These are phyloP conservation scores for Trichoderma semiorbis DNA, from an alignment of 2,329 filamentous ascomycete genomes.

Conservation along the genomic window DNA sequence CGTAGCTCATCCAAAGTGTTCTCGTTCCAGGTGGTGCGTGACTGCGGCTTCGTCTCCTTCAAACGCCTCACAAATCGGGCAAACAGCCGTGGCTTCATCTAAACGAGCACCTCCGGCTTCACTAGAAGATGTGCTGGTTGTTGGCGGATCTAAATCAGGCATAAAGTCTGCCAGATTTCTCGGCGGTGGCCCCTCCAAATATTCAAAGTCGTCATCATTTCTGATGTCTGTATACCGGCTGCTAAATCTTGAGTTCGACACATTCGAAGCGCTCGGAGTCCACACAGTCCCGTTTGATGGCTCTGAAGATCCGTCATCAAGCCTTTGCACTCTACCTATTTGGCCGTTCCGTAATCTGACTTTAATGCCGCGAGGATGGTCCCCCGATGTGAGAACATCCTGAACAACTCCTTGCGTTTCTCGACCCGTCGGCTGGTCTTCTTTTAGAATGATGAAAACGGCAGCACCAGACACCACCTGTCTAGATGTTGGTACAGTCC, in stretches of 20 bases:
- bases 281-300: constrained; percentile 9
- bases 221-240: constrained; percentile 35
- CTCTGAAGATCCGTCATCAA: constrained; percentile 35
- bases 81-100: constrained; percentile 35
- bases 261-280: not conserved
- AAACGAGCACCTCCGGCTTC: not conserved
- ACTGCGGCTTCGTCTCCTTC: constrained; percentile 67
- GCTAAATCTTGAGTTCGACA: constrained; percentile 26
- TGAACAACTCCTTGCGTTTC: constrained; percentile 65
- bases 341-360: constrained; percentile 68
- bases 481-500: constrained; percentile 43
- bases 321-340: constrained; percentile 69
- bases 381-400: constrained; percentile 66
- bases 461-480: constrained; percentile 58
- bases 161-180: constrained; percentile 45
- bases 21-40: constrained; percentile 57
- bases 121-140: not conserved
- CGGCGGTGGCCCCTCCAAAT: constrained; percentile 37
- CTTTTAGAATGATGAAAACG: constrained; percentile 73
- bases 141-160: constrained; percentile 30
- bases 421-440: constrained; percentile 70
- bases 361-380: constrained; percentile 77
- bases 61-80: constrained; percentile 64
- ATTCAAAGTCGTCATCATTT: constrained; percentile 31
- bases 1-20: constrained; percentile 27